A percentile compares a stretch with the other conserved stretches of the same genome.
These are phyloP conservation scores for Cyberlindnera petersonii DNA, from an alignment of 805 yeast species.

Conservation along the genomic window DNA sequence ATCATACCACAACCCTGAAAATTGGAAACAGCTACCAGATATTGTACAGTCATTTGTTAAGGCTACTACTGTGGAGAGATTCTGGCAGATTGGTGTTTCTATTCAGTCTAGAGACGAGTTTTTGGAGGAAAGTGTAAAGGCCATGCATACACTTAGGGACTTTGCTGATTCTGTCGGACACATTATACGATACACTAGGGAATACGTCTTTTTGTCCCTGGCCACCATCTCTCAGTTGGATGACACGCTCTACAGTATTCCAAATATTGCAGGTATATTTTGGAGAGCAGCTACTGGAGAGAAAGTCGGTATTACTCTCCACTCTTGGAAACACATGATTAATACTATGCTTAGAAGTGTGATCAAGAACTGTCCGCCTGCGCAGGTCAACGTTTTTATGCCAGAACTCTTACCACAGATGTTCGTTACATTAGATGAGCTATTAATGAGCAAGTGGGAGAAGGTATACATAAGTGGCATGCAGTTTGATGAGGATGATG, in stretches of 20 bases:
- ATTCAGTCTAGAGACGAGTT: constrained; percentile 92
- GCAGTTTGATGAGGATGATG: constrained; percentile 50
- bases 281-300: constrained; percentile 78
- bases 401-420: constrained; percentile 73
- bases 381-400: constrained; percentile 65
- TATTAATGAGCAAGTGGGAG: constrained; percentile 77
- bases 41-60: constrained; percentile 92
- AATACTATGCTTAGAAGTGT: constrained; percentile 84
- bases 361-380: constrained; percentile 82
- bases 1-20: constrained; percentile 89
- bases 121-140: constrained; percentile 89
- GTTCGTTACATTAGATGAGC: constrained; percentile 64
- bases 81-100: constrained; percentile 98
- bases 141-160: constrained; percentile 89
- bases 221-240: constrained; percentile 89
- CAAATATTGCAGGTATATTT: constrained; percentile 67
- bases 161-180: constrained; percentile 98
- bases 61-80: constrained; percentile 85
- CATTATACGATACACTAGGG: constrained; percentile 90
- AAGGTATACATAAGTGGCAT: constrained; percentile 46
- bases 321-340: constrained; percentile 96
- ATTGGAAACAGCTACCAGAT: constrained; percentile 83
- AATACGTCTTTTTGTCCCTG: constrained; percentile 86
- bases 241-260: constrained; percentile 82
- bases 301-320: constrained; percentile 82